These are phyloP conservation scores for Penicillium silybi DNA, from an alignment of 495 filamentous ascomycete genomes.

Conservation along the genomic window DNA sequence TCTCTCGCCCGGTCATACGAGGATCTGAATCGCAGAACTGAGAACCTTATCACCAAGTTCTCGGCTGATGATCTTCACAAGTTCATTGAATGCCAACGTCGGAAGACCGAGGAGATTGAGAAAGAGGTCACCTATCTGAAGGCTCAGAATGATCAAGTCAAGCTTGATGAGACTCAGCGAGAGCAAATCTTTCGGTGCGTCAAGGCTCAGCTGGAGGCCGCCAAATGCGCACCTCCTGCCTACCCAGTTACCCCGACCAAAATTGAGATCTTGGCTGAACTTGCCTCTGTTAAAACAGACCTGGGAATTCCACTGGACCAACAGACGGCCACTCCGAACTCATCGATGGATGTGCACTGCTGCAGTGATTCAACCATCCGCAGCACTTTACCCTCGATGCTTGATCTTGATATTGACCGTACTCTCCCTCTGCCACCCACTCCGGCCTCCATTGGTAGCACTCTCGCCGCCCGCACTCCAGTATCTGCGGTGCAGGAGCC, in stretches of 20 bases:
- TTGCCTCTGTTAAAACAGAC: neutral
- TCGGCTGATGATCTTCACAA: neutral
- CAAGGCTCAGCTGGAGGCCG: neutral
- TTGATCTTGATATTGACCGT: neutral
- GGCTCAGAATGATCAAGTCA: neutral
- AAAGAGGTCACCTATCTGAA: conserved; percentile 4
- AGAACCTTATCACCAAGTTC: neutral
- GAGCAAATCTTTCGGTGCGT: neutral
- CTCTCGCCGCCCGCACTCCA: neutral
- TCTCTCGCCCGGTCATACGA: conserved; percentile 2
- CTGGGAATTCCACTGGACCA: neutral
- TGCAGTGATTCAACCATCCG: neutral
- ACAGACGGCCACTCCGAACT: no score
- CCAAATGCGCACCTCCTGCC: neutral
- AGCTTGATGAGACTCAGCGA: neutral
- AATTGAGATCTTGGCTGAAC: neutral
- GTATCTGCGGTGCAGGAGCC: neutral
- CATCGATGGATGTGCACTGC: neutral
- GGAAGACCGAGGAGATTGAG: conserved; percentile 9
- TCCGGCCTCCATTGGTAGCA: neutral
- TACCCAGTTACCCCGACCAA: neutral
- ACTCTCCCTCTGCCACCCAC: neutral
- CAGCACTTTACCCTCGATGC: neutral
- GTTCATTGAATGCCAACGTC: conserved; percentile 5
- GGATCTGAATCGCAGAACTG: conserved; percentile 9